phyloP scores from a whole-genome alignment of 164 flowering plant genomes.

The Berberis vulgaris region DNA sequence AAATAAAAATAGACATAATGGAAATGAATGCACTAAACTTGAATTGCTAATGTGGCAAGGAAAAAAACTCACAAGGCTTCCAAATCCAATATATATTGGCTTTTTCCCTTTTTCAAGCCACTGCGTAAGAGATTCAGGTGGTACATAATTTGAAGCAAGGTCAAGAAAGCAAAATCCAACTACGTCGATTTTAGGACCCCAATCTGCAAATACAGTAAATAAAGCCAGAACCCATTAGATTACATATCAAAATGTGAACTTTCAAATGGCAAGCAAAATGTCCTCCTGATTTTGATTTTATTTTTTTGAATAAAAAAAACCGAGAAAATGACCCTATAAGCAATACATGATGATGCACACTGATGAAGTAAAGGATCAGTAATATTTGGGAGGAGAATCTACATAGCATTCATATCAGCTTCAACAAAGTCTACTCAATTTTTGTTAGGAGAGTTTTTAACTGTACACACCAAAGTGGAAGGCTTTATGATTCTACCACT shows the following conservation, averaged over 20 bases:
- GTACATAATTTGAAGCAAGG: conserved; percentile 91
- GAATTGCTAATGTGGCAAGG: not conserved
- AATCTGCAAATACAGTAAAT: conserved; percentile 43
- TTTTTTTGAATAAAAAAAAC: not conserved
- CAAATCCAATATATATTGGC: conserved; percentile 96
- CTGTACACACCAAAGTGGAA: too few species aligned
- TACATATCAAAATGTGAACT: not conserved
- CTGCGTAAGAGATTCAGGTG: conserved; percentile 67
- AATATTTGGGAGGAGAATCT: too few species aligned
- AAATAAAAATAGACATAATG: not conserved
- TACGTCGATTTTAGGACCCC: conserved; percentile 96
- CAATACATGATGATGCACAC: too few species aligned
- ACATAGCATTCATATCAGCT: too few species aligned
- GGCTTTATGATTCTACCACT: too few species aligned
- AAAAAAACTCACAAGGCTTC: conserved; percentile 83
- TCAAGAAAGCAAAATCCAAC: conserved; percentile 99
- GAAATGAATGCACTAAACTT: not conserved
- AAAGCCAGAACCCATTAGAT: not conserved
- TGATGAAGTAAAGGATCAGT: too few species aligned
- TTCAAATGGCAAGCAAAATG: not conserved
- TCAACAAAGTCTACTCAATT: too few species aligned
- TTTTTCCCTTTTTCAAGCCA: conserved; percentile 77
- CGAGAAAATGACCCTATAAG: not conserved
- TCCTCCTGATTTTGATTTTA: not conserved
- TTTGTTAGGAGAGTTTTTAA: too few species aligned